A percentile compares a stretch with the other conserved stretches of the same genome.
Conservation (phyloP, 2,329 filamentous ascomycete species). For the Calonectria hawksworthii region DNA sequence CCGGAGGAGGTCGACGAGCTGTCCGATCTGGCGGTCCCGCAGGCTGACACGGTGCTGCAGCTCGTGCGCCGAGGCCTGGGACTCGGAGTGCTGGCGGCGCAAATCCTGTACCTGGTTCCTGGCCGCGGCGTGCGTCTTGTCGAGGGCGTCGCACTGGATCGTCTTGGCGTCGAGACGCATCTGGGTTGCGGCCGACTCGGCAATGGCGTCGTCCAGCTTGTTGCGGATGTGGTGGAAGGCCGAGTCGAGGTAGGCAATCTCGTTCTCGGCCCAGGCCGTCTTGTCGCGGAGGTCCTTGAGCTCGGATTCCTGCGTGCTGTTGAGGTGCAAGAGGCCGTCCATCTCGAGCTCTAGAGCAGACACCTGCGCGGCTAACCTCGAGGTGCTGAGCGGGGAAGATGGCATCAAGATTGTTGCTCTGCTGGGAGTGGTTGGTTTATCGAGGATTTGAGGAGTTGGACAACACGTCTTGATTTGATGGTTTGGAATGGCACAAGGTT, state of each 20-base stretch:
- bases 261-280: neutral
- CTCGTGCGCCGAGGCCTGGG: neutral
- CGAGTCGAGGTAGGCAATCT: neutral
- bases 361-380: neutral
- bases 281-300: slow-evolving; percentile 7
- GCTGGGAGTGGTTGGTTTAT: neutral
- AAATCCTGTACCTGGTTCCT: neutral
- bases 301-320: slow-evolving; percentile 1
- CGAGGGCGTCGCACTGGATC: slow-evolving; percentile 1
- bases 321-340: neutral
- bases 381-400: neutral
- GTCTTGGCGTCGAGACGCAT: neutral
- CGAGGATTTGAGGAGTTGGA: neutral
- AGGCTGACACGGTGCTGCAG: neutral
- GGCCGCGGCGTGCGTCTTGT: neutral
- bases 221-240: neutral
- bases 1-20: slow-evolving; percentile 16
- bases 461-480: neutral
- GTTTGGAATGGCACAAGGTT: neutral
- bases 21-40: neutral
- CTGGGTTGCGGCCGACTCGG: neutral
- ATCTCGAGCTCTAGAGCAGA: neutral
- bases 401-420: neutral
- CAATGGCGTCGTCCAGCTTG: slow-evolving; percentile 8
- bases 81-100: neutral